A percentile compares a stretch with the other conserved stretches of the same genome.
phyloP scores from a whole-genome alignment of 371 early-diverging fungal genomes.

The Mycotypha africana region DNA sequence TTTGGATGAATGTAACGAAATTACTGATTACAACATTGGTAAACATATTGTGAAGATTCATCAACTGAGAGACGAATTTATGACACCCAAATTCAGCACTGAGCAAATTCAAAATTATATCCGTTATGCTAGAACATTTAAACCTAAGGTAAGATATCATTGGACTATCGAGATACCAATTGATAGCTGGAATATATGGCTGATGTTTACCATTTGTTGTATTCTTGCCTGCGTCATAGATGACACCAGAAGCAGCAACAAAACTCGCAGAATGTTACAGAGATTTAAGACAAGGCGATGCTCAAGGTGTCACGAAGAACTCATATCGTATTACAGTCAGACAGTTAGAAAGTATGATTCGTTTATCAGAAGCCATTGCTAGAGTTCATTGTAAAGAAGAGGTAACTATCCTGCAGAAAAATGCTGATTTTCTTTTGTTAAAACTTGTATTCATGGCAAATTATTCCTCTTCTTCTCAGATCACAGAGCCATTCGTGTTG shows the following conservation, averaged over 20 bases:
- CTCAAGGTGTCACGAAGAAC: slow-evolving; percentile 66
- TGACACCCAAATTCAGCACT: slow-evolving; percentile 69
- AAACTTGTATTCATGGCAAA: background rate
- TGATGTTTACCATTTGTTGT: background rate
- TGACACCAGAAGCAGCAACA: slow-evolving; percentile 78
- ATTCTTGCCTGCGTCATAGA: too few relatives aligned
- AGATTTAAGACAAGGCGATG: slow-evolving; percentile 87
- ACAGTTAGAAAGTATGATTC: slow-evolving; percentile 97
- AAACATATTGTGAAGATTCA: slow-evolving; percentile 95
- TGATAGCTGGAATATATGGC: background rate
- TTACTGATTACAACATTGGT: slow-evolving; percentile 91
- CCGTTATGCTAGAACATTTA: slow-evolving; percentile 83
- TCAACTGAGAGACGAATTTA: slow-evolving; percentile 64
- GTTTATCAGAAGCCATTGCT: slow-evolving; percentile 97
- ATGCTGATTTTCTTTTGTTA: background rate
- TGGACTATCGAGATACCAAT: too few relatives aligned
- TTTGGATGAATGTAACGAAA: slow-evolving; percentile 92
- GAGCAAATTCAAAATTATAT: slow-evolving; percentile 84
- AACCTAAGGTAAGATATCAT: slow-evolving; percentile 65
- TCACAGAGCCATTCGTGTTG: slow-evolving; percentile 74
- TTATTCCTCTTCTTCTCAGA: slow-evolving; percentile 26
- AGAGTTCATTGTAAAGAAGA: slow-evolving; percentile 80
- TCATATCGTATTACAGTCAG: slow-evolving; percentile 98
- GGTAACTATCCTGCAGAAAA: slow-evolving; percentile 32
- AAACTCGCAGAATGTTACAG: slow-evolving; percentile 86